Percentiles rank a stretch among this genome's conserved stretches.
These are phyloP conservation scores for Pythium diclinum DNA, from an alignment of 352 stramenopile species.

Conservation along the genomic window DNA sequence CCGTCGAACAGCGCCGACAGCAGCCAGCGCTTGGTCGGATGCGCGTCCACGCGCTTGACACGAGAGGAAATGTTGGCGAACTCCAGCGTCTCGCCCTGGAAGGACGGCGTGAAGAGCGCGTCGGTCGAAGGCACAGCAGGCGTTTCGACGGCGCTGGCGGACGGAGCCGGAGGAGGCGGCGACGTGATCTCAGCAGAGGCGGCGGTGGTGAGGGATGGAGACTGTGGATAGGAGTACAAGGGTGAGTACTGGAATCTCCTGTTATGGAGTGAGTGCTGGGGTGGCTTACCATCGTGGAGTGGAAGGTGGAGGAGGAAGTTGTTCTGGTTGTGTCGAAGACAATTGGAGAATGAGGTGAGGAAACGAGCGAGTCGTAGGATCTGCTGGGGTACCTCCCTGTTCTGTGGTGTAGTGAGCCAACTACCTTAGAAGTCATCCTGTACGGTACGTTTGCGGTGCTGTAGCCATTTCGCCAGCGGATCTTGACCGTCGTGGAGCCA, in stretches of 20 bases:
- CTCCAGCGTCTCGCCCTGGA: not conserved
- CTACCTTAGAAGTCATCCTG: too few relatives aligned
- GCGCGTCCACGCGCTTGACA: constrained; percentile 92
- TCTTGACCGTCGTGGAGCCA: not conserved
- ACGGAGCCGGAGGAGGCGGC: not conserved
- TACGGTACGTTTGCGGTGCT: not conserved
- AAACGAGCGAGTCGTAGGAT: not conserved
- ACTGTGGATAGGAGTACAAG: not conserved
- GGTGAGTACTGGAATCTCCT: not conserved
- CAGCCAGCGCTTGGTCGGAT: constrained; percentile 90
- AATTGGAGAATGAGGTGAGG: not conserved
- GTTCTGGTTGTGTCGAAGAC: not conserved
- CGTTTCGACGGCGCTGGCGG: not conserved
- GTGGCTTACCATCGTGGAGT: not conserved
- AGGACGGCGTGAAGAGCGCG: not conserved
- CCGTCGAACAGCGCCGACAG: constrained; percentile 92
- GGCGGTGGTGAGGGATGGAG: not conserved
- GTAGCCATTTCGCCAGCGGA: not conserved
- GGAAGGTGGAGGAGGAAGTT: not conserved
- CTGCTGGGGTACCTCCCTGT: too few relatives aligned
- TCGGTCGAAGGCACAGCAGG: not conserved
- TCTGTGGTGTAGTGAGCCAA: too few relatives aligned
- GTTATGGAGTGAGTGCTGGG: not conserved
- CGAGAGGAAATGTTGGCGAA: constrained; percentile 55
- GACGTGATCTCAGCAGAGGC: not conserved